Evolutionary conservation across 202 grass and related monocot species (phyloP).

Genomic region (Brachypodium distachyon): DNA sequence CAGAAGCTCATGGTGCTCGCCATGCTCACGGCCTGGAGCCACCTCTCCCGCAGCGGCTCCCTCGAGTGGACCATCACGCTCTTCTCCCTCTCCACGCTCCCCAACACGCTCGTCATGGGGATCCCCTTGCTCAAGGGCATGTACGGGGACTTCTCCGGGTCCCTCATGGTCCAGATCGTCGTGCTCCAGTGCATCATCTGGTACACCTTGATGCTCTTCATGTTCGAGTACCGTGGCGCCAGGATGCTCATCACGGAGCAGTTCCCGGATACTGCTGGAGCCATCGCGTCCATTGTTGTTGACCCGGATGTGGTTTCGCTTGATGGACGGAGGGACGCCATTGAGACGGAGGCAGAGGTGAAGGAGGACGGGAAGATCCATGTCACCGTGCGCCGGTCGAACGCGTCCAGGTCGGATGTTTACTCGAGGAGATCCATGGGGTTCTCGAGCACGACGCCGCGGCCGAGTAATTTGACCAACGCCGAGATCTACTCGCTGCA

Average conservation of each 20-base stretch:
- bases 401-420: conserved; percentile 87
- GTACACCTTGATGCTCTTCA: conserved; percentile 99
- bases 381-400: conserved; percentile 87
- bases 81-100: conserved; percentile 95
- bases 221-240: conserved; percentile 95
- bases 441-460: conserved; percentile 71
- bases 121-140: conserved; percentile 97
- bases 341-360: conserved; percentile 88
- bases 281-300: conserved; percentile 86
- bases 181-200: conserved; percentile 99
- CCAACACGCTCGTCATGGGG: conserved; percentile 99
- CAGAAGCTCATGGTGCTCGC: conserved; percentile 97
- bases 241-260: conserved; percentile 90
- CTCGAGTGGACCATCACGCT: conserved; percentile 99
- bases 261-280: conserved; percentile 84
- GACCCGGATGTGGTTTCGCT: conserved; percentile 90
- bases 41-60: conserved; percentile 49
- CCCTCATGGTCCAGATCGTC: conserved; percentile 97
- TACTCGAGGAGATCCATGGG: conserved; percentile 92
- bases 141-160: conserved; percentile 80
- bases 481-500: conserved; percentile 99
- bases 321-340: conserved; percentile 56
- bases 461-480: conserved; percentile 93
- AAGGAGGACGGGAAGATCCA: conserved; percentile 91
- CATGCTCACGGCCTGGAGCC: conserved; percentile 73